phyloP scores from a whole-genome alignment of 495 filamentous ascomycete genomes.

The Neurospora sublineolata region DNA sequence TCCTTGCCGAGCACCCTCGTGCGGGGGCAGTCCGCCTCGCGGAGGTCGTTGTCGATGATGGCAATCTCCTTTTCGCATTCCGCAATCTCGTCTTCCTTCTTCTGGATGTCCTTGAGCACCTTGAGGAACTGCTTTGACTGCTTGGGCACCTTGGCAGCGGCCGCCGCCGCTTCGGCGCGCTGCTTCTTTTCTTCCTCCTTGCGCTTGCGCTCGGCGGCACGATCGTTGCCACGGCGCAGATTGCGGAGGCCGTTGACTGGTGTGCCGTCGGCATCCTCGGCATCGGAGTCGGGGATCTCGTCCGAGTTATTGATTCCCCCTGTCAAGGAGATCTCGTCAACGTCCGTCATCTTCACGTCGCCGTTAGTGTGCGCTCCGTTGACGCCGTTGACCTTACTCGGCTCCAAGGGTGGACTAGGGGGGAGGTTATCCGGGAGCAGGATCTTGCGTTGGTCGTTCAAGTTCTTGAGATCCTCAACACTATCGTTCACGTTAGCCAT shows the following conservation, averaged over 20 bases:
- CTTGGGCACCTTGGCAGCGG: slow-evolving; percentile 76
- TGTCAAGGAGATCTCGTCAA: slow-evolving; percentile 38
- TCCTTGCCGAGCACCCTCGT: slow-evolving; percentile 84
- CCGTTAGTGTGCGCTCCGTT: slow-evolving; percentile 14
- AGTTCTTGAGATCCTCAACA: slow-evolving; percentile 66
- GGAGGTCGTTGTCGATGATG: slow-evolving; percentile 77
- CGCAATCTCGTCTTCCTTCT: slow-evolving; percentile 65
- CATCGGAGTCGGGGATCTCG: slow-evolving; percentile 46
- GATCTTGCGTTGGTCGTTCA: slow-evolving; percentile 80
- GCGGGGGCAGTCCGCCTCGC: slow-evolving; percentile 84
- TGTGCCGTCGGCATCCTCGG: slow-evolving; percentile 38
- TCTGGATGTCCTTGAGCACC: slow-evolving; percentile 75
- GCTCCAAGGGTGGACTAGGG: slow-evolving; percentile 49
- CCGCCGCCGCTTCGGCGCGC: slow-evolving; percentile 65
- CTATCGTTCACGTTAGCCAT: slow-evolving; percentile 32
- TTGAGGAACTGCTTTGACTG: slow-evolving; percentile 74
- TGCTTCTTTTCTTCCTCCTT: slow-evolving; percentile 78
- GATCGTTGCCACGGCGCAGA: slow-evolving; percentile 64
- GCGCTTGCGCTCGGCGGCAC: slow-evolving; percentile 66
- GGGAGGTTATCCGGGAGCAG: slow-evolving; percentile 67
- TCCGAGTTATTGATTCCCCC: slow-evolving; percentile 15
- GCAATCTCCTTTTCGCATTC: slow-evolving; percentile 75
- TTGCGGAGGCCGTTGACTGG: slow-evolving; percentile 48
- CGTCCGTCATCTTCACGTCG: slow-evolving; percentile 53
- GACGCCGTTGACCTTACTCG: slow-evolving; percentile 27